Evolutionary conservation across 805 yeast species (phyloP), one percentile per base, ranked within the genome.

Genomic region (Isabelozyma pseudorhagii): DNA sequence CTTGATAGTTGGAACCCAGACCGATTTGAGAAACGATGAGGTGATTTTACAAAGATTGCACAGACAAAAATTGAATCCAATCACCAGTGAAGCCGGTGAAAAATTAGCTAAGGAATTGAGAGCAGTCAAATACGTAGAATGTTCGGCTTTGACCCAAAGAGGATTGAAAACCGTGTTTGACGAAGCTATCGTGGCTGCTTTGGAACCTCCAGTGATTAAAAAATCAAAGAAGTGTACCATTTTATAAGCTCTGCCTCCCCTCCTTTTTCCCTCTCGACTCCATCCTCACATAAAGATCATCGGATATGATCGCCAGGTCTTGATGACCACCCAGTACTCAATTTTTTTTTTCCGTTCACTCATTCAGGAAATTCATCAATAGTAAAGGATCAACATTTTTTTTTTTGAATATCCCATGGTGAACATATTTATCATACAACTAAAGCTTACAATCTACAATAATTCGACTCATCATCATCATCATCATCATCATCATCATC

Each of bases 111-210:
- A 21, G 25, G 25, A 21, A 21, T 21, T 21, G 25, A 21, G 25
- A 21, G 25, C 25, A 21, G 25, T 21, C 25, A 21, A 84, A 67
- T 90, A 90, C 70, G 79, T 88, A 63, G 97, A 90, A 77, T 90
- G 97, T 79, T 89, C 96, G 46, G 97, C 97, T 38, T 87, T 86
- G 74, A 84, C 89, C 58, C 91, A 90, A 64, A 85, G 85, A 69
- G 96, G 96, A 73, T 97, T 90, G 51, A 85, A 89, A 69, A 96
- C 89, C 69, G 97, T 91, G 51, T 90, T 90, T 66, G 96, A 89
- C 74, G 84, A 88, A 57, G 97, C 97, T 31, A 89, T 96, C 21
- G 81, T 96, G 69, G 96, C 96, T 49, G 89, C 96, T 17, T 80
- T 90, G 61, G 81, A 79, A 76, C 82, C 84, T 49, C 81, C 84